Percentiles rank a stretch among this genome's conserved stretches.
These are phyloP conservation scores for Zoysia pacifica DNA, from an alignment of 176 grass and related monocot genomes.

Conservation along the genomic window DNA sequence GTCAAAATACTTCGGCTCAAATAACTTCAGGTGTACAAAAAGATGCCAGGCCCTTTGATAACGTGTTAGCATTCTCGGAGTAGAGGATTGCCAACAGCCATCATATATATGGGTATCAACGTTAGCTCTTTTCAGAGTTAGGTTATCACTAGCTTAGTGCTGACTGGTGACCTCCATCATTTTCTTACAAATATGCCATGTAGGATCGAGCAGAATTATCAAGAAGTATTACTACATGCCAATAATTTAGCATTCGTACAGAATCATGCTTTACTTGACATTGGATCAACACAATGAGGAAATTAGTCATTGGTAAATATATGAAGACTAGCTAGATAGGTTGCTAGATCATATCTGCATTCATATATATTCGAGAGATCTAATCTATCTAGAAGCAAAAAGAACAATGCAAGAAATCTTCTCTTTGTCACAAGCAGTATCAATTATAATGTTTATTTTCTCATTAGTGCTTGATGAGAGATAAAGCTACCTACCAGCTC, in stretches of 20 bases:
- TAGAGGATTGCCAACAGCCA: constrained; percentile 7
- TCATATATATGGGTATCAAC: neutral
- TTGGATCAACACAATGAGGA: neutral
- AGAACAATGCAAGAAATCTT: neutral
- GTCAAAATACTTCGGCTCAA: neutral
- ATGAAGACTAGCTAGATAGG: neutral
- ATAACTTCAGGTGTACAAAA: constrained; percentile 1
- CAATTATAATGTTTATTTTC: neutral
- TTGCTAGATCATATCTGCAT: neutral
- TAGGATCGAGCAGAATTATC: too few species aligned
- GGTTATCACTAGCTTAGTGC: neutral
- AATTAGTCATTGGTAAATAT: neutral
- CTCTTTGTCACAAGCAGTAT: neutral
- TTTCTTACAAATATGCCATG: neutral
- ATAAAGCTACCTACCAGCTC: neutral
- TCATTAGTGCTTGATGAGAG: neutral
- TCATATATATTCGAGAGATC: neutral
- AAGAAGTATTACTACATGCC: too few species aligned
- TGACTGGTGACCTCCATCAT: neutral
- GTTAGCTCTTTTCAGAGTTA: neutral
- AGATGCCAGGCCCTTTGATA: constrained; percentile 18
- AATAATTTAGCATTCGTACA: neutral
- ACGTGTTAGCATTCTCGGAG: constrained; percentile 1
- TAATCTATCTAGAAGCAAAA: neutral
- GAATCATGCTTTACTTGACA: neutral